These are phyloP conservation scores for Lichtheimia ornata DNA, from an alignment of 371 early-diverging fungal genomes.

Conservation along the genomic window DNA sequence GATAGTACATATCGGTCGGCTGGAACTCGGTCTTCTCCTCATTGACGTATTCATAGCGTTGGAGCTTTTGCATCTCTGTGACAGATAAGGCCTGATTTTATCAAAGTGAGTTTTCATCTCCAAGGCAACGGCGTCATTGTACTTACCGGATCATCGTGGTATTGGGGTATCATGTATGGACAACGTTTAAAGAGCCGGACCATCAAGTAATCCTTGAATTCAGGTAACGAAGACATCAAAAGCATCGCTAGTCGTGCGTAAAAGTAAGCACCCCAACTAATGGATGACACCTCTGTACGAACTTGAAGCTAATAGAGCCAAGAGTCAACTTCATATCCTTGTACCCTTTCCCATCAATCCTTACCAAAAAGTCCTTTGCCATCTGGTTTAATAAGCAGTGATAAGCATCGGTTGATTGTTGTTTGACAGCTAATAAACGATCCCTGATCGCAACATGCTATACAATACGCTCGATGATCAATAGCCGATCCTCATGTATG, in stretches of 20 bases:
- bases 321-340: neutral
- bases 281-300: slow-evolving; percentile 72
- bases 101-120: neutral
- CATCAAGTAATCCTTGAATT: slow-evolving; percentile 68
- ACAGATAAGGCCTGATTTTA: slow-evolving; percentile 30
- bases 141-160: slow-evolving; percentile 58
- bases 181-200: slow-evolving; percentile 79
- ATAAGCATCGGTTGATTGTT: slow-evolving; percentile 46
- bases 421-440: slow-evolving; percentile 41
- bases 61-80: slow-evolving; percentile 34
- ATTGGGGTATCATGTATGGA: slow-evolving; percentile 75
- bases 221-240: slow-evolving; percentile 59
- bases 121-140: neutral
- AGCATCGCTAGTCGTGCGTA: slow-evolving; percentile 70
- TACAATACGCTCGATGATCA: slow-evolving; percentile 9
- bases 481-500: too few relatives aligned
- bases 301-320: slow-evolving; percentile 63
- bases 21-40: slow-evolving; percentile 58
- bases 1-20: slow-evolving; percentile 61
- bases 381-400: slow-evolving; percentile 63
- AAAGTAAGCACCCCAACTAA: slow-evolving; percentile 66
- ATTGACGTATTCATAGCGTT: slow-evolving; percentile 53
- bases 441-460: slow-evolving; percentile 53
- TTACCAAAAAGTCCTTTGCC: slow-evolving; percentile 70
- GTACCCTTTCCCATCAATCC: neutral